Base-by-base conservation (phyloP, 2,329 filamentous ascomycete genomes). In the Cercospora berteroae region DNA sequence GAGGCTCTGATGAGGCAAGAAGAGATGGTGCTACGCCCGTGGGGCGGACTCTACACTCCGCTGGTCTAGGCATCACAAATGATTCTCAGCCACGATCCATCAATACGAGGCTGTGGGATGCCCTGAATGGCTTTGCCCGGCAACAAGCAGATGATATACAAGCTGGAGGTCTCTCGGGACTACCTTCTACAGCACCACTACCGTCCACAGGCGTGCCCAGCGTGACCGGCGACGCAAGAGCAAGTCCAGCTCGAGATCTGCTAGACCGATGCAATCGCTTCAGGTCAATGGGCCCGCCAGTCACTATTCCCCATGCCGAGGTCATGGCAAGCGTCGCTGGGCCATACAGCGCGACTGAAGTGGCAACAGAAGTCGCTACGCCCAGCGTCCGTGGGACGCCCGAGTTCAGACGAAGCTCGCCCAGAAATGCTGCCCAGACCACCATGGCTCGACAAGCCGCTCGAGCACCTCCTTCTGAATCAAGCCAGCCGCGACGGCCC, bases 331-430 rank as follows among this genome's bases (percentile, higher is more conserved):
- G 65, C 23, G 70, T 67, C n/a, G 64, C 76, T 1, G 80, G 81
- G 20, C 80, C 82, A 13, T 78, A 79, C 67, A 84, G 81, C 69
- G 81, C 80, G 16, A 84, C 82, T 4, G 82, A 84, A 69, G 75
- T 82, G 4, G 66, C 48, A 13, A 84, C 82, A 8, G 81, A 84
- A 69, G 74, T 81, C 31, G 81, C 81, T 5, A 84, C 83, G 16
- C 82, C 83, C 9, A 83, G 81, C 70, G 71, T 77, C 29, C 74
- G 73, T 33, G 78, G 78, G 39, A 83, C 82, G 6, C 82, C 82
- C n/a, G 76, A 77, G 25, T 67, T 76, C 29, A 65, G 66, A 66
- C 69, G 69, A 58, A 31, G 42, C 0, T 61, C 60, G 5, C 62
- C 63, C 33, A 58, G 52, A 23, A 62, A 64, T 59, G 31, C 60